phyloP scores from a whole-genome alignment of 805 yeast species.

The Nematodospora valgi region DNA sequence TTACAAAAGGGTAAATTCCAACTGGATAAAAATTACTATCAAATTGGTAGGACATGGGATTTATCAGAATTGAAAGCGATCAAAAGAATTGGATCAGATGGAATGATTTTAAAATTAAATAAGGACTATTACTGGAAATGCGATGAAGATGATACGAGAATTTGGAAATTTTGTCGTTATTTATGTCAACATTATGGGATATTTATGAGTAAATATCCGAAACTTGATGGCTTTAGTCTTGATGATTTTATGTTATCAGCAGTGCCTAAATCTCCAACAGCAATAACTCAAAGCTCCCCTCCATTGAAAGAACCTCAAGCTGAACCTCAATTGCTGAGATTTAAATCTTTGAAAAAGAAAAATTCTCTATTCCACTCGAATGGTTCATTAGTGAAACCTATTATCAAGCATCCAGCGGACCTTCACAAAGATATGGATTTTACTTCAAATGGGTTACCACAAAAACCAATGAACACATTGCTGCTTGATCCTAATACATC shows the following conservation, averaged over 20 bases:
- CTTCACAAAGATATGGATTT: constrained; percentile 36
- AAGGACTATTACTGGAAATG: constrained; percentile 78
- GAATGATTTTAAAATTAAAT: constrained; percentile 59
- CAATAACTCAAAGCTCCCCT: constrained; percentile 4
- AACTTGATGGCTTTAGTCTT: constrained; percentile 27
- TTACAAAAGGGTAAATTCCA: constrained; percentile 86
- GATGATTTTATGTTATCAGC: constrained; percentile 34
- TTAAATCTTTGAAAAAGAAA: constrained; percentile 21
- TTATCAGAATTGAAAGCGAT: constrained; percentile 63
- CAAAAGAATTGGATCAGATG: constrained; percentile 52
- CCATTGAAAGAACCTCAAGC: constrained; percentile 18
- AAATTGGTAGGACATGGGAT: constrained; percentile 92
- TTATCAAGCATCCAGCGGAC: constrained; percentile 11
- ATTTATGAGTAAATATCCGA: constrained; percentile 37
- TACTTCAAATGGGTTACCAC: constrained; percentile 41
- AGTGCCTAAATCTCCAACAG: constrained; percentile 11
- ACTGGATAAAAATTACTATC: constrained; percentile 61
- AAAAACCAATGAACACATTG: constrained; percentile 41
- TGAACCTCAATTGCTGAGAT: constrained; percentile 18
- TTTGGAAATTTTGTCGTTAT: constrained; percentile 32
- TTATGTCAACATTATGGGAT: constrained; percentile 30
- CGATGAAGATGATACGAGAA: constrained; percentile 35
- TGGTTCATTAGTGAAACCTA: not conserved
- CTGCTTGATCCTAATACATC: constrained; percentile 14
- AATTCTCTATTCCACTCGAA: no score